Evolutionary conservation across 2,329 filamentous ascomycete genomes (phyloP).

Genomic region (Volutella citrinella): DNA sequence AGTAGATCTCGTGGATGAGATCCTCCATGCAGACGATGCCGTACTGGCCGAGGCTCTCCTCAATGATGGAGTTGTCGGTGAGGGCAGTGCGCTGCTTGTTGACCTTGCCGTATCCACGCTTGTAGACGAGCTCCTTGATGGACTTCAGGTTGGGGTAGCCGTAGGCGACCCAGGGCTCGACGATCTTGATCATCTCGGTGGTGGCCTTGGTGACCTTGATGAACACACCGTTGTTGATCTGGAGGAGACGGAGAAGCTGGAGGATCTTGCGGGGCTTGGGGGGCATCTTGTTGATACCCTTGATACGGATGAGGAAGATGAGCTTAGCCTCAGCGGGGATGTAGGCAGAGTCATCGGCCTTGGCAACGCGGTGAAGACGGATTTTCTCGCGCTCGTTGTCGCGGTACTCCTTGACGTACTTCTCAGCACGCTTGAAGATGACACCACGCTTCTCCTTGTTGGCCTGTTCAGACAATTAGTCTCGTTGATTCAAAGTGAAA

Average conservation of each 20-base stretch:
- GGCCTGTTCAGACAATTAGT: too few species aligned
- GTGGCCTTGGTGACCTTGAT: conserved; percentile 97
- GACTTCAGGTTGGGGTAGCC: conserved; percentile 99
- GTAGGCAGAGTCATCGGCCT: conserved; percentile 90
- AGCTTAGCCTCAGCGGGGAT: conserved; percentile 93
- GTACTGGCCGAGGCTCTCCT: conserved; percentile 95
- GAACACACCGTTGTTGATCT: conserved; percentile 99
- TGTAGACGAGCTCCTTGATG: conserved; percentile 99
- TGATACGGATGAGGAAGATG: conserved; percentile 98
- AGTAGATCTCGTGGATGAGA: conserved; percentile 98
- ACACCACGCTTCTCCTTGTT: conserved; percentile 98
- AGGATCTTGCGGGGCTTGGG: conserved; percentile 99
- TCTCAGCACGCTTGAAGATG: conserved; percentile 99
- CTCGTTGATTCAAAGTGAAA: too few species aligned
- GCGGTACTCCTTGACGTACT: conserved; percentile 99
- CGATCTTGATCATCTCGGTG: conserved; percentile 93
- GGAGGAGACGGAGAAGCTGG: conserved; percentile 97
- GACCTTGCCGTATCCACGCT: conserved; percentile 98
- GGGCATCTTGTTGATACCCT: conserved; percentile 99
- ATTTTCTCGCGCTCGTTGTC: conserved; percentile 98
- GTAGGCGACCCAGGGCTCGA: conserved; percentile 99
- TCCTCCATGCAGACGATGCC: conserved; percentile 99
- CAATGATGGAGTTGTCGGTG: conserved; percentile 96
- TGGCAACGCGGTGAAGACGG: conserved; percentile 83
- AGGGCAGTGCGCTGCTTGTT: conserved; percentile 96